These are phyloP conservation scores for Mycotypha africana DNA, from an alignment of 371 early-diverging fungal genomes.

Conservation along the genomic window DNA sequence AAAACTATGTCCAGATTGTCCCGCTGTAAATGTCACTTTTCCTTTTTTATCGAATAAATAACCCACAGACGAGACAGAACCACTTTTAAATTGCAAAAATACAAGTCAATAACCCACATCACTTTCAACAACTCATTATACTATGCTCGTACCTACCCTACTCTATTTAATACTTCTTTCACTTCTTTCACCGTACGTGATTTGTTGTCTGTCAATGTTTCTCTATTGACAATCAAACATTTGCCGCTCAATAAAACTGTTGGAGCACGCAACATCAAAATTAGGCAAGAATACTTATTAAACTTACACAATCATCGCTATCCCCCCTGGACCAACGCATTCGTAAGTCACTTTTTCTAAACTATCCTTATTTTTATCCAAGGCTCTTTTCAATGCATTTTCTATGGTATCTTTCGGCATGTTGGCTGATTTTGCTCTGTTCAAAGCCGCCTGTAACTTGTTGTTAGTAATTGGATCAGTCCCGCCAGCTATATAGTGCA, in stretches of 20 bases:
- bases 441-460: constrained; percentile 53
- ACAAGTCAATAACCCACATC: not conserved
- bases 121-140: no score
- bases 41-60: constrained; percentile 63
- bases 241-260: no score
- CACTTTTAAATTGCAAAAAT: constrained; percentile 19
- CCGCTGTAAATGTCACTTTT: constrained; percentile 35
- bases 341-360: constrained; percentile 59
- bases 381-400: constrained; percentile 57
- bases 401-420: constrained; percentile 75
- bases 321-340: constrained; percentile 59
- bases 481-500: constrained; percentile 34
- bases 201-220: constrained; percentile 59
- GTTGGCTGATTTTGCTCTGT: constrained; percentile 51
- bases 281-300: no score
- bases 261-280: no score
- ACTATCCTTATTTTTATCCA: constrained; percentile 29
- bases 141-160: constrained; percentile 46
- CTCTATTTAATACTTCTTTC: constrained; percentile 51
- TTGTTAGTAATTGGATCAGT: constrained; percentile 46
- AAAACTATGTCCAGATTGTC: constrained; percentile 37
- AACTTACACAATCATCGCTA: constrained; percentile 61
- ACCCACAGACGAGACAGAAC: constrained; percentile 52
- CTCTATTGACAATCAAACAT: constrained; percentile 21
- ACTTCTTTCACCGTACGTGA: constrained; percentile 66